phyloP scores from a whole-genome alignment of 306 rosid species.

The Cicer bijugum region DNA sequence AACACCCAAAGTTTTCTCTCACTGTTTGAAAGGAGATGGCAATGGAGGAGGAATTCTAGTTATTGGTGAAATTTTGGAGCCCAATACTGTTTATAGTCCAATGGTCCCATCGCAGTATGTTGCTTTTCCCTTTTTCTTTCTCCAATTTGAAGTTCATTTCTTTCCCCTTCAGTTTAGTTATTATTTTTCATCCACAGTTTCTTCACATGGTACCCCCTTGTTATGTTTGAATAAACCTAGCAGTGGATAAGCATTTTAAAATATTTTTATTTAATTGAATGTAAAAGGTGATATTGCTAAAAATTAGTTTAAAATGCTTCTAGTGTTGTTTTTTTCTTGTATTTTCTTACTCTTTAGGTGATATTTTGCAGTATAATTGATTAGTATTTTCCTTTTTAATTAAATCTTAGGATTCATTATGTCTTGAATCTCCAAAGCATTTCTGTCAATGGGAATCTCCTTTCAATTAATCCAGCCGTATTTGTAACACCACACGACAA shows the following conservation, averaged over 20 bases:
- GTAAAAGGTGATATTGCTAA: conserved; percentile 13
- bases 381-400: conserved; percentile 26
- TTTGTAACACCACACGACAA: conserved; percentile 60
- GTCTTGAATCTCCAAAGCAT: conserved; percentile 4
- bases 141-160: background rate
- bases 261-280: background rate
- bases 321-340: background rate
- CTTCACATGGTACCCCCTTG: background rate
- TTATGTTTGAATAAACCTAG: conserved; percentile 24
- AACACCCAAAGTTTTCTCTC: conserved; percentile 86
- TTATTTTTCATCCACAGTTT: background rate
- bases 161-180: background rate
- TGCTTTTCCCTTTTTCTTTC: conserved; percentile 35
- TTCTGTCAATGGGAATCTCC: conserved; percentile 68
- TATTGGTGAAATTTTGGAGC: conserved; percentile 96
- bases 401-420: conserved; percentile 28
- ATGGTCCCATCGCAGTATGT: conserved; percentile 61
- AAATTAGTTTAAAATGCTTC: conserved; percentile 9
- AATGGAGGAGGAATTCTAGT: conserved; percentile 92
- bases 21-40: conserved; percentile 86
- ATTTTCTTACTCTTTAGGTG: conserved; percentile 28
- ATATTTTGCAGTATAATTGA: conserved; percentile 40
- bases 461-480: conserved; percentile 73
- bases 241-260: conserved; percentile 9
- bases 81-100: conserved; percentile 84